phyloP scores from a whole-genome alignment of 495 filamentous ascomycete genomes.

The Tuber umbilicatum region DNA sequence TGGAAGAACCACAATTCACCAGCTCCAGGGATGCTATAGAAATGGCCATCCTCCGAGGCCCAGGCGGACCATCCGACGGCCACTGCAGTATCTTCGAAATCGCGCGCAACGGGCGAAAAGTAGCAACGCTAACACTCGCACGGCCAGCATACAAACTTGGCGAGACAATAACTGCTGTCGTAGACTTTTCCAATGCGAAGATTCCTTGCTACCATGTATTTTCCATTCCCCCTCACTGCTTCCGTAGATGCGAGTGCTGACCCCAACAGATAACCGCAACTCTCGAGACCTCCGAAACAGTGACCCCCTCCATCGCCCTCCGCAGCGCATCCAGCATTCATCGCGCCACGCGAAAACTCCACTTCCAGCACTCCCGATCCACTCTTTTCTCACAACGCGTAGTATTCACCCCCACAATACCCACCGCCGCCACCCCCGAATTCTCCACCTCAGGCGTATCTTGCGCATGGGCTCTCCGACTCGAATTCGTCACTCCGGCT shows the following conservation, averaged over 20 bases:
- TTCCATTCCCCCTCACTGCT: background rate
- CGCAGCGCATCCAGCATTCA: conserved; percentile 74
- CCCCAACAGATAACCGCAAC: conserved; percentile 50
- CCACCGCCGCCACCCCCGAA: conserved; percentile 70
- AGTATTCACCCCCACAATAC: conserved; percentile 73
- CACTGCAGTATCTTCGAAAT: conserved; percentile 82
- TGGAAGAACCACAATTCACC: conserved; percentile 45
- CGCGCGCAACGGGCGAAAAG: conserved; percentile 73
- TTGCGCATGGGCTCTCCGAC: conserved; percentile 73
- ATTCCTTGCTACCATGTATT: conserved; percentile 70
- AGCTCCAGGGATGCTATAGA: conserved; percentile 82
- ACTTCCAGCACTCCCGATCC: conserved; percentile 69
- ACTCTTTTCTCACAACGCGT: conserved; percentile 71
- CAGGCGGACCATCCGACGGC: conserved; percentile 56
- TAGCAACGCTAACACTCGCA: conserved; percentile 79
- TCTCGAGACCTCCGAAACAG: conserved; percentile 70
- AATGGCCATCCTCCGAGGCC: conserved; percentile 70
- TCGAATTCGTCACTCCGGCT: conserved; percentile 78
- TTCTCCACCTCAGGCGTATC: conserved; percentile 82
- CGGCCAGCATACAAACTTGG: conserved; percentile 88
- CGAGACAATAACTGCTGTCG: conserved; percentile 69
- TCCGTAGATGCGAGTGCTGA: conserved; percentile 6
- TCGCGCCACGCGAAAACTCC: conserved; percentile 72
- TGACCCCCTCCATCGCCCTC: conserved; percentile 72
- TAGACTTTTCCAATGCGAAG: conserved; percentile 70